phyloP scores from a whole-genome alignment of 1,139 yeast genomes.

The Nakaseomyces glabratus region DNA sequence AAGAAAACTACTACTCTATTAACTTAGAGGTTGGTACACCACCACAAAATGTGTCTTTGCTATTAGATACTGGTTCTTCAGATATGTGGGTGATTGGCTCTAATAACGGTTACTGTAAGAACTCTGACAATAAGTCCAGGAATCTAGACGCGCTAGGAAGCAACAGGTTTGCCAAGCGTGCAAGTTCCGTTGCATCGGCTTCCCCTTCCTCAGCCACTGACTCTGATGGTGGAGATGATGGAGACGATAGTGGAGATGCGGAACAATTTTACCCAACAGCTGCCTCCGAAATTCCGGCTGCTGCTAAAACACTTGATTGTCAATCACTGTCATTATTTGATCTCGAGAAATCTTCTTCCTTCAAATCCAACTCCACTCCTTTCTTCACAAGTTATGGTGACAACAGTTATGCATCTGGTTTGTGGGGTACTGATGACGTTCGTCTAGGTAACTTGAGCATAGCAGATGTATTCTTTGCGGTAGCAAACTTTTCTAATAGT shows the following conservation, averaged over 20 bases:
- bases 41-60: constrained; percentile 41
- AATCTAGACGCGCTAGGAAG: too few relatives aligned
- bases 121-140: neutral
- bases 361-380: constrained; percentile 2
- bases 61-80: constrained; percentile 65
- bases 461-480: constrained; percentile 2
- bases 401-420: constrained; percentile 4
- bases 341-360: constrained; percentile 3
- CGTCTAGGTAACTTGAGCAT: constrained; percentile 1
- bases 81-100: constrained; percentile 52
- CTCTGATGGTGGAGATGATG: neutral
- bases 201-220: neutral
- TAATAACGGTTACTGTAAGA: constrained; percentile 19
- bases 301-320: constrained; percentile 1
- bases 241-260: neutral
- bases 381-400: constrained; percentile 5
- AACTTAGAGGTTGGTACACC: constrained; percentile 43
- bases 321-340: constrained; percentile 2
- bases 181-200: too few relatives aligned
- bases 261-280: constrained; percentile 6
- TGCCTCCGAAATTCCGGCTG: constrained; percentile 1
- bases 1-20: constrained; percentile 25
- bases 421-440: constrained; percentile 6
- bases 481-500: constrained; percentile 2
- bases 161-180: too few relatives aligned